Base-by-base conservation (phyloP, 805 yeast genomes). In the Candida manassasensis region DNA sequence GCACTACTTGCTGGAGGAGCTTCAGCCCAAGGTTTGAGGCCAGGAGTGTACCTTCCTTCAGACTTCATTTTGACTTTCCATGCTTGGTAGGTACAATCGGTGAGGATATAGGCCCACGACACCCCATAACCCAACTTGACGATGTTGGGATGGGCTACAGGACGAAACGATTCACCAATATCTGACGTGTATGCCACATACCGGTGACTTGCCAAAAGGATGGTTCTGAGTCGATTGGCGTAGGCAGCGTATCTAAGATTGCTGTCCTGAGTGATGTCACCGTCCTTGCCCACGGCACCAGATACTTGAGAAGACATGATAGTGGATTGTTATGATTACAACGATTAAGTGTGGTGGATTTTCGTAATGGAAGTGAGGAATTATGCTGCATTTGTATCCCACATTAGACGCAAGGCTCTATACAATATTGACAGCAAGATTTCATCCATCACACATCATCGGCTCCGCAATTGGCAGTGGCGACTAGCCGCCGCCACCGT, bases 161-260 rank as follows among this genome's bases (percentile, higher is more conserved):
- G 93, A 35, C 95, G 69, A 61, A 84, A 85, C 8, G 89, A 81
- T 52, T 84, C 95, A 21, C 95, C 95, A 47, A 84, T 77, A 53
- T 84, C 95, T 0, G 89, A 81, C 2, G 94, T 84, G 58, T 85
- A 84, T 1, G 95, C 95, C 17, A 84, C 85, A 50, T 84, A 85
- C 48, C 94, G 63, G 52, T 82, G 90, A 11, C 89, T 75, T 4
- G 93, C 86, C 34, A 69, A 47, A 32, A 83, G 64, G 40, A 84
- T 79, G 6, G 88, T 82, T 53, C 88, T 66, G 31, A 82, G 52
- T 49, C 94, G 62, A 54, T 79, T 79, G 41, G 89, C 88, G 55
- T 84, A 84, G 6, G 90, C 94, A 4, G 90, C 86, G 52, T 84
- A 84, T 70, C 94, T 77, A 31, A 82, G 53, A 34, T 57, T 52